phyloP scores from a whole-genome alignment of 2,329 filamentous ascomycete genomes.

The Fusarium tupiense region DNA sequence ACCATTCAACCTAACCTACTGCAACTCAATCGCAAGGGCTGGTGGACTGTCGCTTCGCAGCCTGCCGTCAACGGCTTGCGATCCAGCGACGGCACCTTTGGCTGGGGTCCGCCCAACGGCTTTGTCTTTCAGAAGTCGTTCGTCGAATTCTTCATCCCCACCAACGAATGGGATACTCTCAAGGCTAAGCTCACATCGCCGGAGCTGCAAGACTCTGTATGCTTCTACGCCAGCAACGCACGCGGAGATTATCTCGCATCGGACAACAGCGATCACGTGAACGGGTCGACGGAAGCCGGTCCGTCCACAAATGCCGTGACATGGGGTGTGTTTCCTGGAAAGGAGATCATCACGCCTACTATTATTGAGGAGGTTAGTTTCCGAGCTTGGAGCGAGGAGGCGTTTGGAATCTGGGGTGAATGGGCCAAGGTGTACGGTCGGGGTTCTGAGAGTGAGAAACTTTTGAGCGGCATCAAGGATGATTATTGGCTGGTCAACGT shows the following conservation, averaged over 20 bases:
- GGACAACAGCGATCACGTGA: constrained; percentile 56
- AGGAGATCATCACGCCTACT: constrained; percentile 95
- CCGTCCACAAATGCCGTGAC: constrained; percentile 89
- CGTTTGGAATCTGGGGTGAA: constrained; percentile 93
- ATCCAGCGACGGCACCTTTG: constrained; percentile 81
- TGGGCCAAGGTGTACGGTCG: constrained; percentile 91
- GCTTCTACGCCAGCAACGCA: constrained; percentile 87
- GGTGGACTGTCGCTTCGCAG: constrained; percentile 97
- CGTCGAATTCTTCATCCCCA: constrained; percentile 92
- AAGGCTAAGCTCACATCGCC: constrained; percentile 68
- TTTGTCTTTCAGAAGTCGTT: constrained; percentile 99
- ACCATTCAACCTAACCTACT: constrained; percentile 82
- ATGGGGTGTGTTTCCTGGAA: constrained; percentile 94
- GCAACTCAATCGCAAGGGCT: constrained; percentile 80
- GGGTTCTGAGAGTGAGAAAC: constrained; percentile 73
- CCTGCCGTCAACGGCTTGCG: constrained; percentile 89
- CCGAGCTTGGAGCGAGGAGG: constrained; percentile 93
- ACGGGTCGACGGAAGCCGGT: constrained; percentile 45
- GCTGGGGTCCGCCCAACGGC: constrained; percentile 91
- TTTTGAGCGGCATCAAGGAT: constrained; percentile 73
- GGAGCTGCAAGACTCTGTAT: constrained; percentile 73
- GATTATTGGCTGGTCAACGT: constrained; percentile 92
- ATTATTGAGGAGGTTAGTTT: constrained; percentile 98
- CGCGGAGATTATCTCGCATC: constrained; percentile 82
- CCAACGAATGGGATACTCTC: constrained; percentile 75